These are phyloP conservation scores for Stagonosporopsis tanaceti DNA, from an alignment of 2,329 filamentous ascomycete genomes.

Conservation along the genomic window DNA sequence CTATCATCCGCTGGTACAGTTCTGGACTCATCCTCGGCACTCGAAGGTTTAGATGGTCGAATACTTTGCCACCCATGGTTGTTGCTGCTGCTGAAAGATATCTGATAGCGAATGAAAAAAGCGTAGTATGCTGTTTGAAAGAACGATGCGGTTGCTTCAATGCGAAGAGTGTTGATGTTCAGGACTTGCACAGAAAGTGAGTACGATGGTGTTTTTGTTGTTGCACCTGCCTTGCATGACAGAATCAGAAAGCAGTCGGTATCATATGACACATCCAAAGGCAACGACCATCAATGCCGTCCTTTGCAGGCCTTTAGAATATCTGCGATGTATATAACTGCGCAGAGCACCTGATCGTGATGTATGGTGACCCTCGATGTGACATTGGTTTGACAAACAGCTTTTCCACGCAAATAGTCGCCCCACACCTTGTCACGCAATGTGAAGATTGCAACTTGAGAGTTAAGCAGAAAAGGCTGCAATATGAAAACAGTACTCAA, in stretches of 20 bases:
- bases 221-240: slow-evolving; percentile 1
- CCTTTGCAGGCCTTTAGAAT: not conserved
- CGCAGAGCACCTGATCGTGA: not conserved
- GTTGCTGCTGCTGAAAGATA: not conserved
- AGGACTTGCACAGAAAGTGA: not conserved
- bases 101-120: not conserved
- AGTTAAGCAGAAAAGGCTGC: not conserved
- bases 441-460: not conserved
- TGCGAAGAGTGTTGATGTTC: not conserved
- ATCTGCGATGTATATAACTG: not conserved
- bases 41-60: slow-evolving; percentile 39
- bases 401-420: not conserved
- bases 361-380: no score
- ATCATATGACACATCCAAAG: not conserved
- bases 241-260: slow-evolving; percentile 3
- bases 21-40: slow-evolving; percentile 71
- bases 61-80: slow-evolving; percentile 69
- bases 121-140: not conserved
- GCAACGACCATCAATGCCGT: not conserved
- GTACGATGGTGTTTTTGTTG: not conserved
- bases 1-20: slow-evolving; percentile 64
- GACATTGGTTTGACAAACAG: not conserved
- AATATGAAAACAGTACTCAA: not conserved
- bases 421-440: not conserved
- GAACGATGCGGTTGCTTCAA: not conserved